Evolutionary conservation across 305 asterid genomes (phyloP).

Genomic region (Fraxinus platypoda): DNA sequence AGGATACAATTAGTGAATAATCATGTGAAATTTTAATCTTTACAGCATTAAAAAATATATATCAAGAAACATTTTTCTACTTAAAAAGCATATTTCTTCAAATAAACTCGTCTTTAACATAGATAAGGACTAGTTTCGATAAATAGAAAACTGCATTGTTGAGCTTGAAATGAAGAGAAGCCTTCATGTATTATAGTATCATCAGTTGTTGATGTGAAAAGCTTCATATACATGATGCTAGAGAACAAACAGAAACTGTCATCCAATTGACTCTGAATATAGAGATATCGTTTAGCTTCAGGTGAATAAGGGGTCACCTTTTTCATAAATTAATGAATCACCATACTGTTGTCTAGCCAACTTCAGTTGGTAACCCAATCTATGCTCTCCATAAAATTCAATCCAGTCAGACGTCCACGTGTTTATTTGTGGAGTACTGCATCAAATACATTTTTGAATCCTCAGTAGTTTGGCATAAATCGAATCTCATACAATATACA

Average conservation of each 20-base stretch:
- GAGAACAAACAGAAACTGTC: neutral
- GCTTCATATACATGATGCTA: neutral
- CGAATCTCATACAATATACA: neutral
- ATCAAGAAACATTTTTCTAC: neutral
- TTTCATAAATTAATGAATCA: conserved; percentile 79
- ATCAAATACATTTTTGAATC: conserved; percentile 24
- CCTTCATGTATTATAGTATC: neutral
- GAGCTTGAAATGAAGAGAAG: neutral
- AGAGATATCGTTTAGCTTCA: neutral
- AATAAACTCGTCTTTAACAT: neutral
- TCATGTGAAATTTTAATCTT: neutral
- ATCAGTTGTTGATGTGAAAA: neutral
- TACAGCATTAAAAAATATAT: neutral
- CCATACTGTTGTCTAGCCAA: conserved; percentile 71
- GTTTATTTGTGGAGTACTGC: conserved; percentile 96
- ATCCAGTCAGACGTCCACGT: conserved; percentile 90
- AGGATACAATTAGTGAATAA: neutral
- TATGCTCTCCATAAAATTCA: conserved; percentile 77
- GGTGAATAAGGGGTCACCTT: conserved; percentile 42
- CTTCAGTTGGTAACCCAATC: conserved; percentile 87
- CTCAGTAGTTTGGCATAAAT: conserved; percentile 17
- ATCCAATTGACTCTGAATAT: neutral
- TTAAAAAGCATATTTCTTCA: neutral
- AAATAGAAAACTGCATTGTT: neutral
- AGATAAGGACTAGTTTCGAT: neutral